Evolutionary conservation across 345 rosid genomes (phyloP).

Genomic region (Citrus hindsii): DNA sequence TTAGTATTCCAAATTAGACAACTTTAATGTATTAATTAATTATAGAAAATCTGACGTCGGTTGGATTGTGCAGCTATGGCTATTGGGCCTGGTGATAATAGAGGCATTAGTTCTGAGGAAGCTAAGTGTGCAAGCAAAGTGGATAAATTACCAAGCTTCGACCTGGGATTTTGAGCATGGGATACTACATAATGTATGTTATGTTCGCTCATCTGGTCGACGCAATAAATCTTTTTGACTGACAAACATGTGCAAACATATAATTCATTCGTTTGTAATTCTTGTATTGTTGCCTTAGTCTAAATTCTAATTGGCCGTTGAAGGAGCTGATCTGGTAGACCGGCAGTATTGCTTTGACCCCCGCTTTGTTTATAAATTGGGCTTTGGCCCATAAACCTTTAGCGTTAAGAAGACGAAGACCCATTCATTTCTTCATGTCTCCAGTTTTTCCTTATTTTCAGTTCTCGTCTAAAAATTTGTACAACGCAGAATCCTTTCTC

Average conservation of each 20-base stretch:
- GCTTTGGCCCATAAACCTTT: too few relatives aligned
- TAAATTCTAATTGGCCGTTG: neutral
- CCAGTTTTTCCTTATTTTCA: slow-evolving; percentile 15
- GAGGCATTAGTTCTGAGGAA: neutral
- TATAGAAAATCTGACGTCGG: neutral
- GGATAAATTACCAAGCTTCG: slow-evolving; percentile 41
- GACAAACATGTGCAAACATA: too few relatives aligned
- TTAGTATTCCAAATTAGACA: neutral
- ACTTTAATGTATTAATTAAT: neutral
- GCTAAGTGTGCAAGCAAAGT: slow-evolving; percentile 13
- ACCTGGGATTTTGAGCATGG: slow-evolving; percentile 47
- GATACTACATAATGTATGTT: neutral
- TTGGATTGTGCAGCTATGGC: slow-evolving; percentile 26
- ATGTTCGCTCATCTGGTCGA: too few relatives aligned
- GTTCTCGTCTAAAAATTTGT: slow-evolving; percentile 34
- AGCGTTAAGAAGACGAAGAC: too few relatives aligned
- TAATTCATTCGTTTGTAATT: neutral
- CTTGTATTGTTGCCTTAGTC: neutral
- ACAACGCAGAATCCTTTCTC: slow-evolving; percentile 28
- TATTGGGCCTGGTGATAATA: neutral
- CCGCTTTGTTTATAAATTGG: too few relatives aligned
- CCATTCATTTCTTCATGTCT: neutral
- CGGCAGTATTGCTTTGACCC: neutral
- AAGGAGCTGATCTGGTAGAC: neutral
- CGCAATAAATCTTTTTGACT: too few relatives aligned